Percentiles rank a stretch among this genome's conserved stretches.
Evolutionary conservation across 768 basidiomycete genomes (phyloP).

Genomic region (Tylopilus rubrobrunneus): DNA sequence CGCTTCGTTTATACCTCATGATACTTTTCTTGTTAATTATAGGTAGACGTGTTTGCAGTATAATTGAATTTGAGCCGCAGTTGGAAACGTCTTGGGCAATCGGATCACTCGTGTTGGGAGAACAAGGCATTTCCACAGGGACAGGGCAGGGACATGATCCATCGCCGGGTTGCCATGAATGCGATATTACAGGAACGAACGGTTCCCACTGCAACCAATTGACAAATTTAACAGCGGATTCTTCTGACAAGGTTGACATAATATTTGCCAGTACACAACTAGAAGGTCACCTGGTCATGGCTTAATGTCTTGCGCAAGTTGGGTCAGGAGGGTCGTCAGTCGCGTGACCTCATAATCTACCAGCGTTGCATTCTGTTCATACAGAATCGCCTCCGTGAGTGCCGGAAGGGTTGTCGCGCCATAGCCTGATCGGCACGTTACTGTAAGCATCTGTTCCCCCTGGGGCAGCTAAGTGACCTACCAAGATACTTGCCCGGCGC

Average conservation of each 20-base stretch:
- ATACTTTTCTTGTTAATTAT: conserved; percentile 17
- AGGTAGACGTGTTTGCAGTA: background rate
- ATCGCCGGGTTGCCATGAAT: background rate
- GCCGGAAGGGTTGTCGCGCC: conserved; percentile 84
- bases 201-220: too few species aligned
- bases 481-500: conserved; percentile 86
- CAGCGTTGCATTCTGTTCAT: conserved; percentile 60
- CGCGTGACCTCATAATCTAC: conserved; percentile 59
- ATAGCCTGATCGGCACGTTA: conserved; percentile 46
- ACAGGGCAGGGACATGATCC: too few species aligned
- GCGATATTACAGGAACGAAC: too few species aligned
- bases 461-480: conserved; percentile 29
- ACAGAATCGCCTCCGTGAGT: conserved; percentile 70
- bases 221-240: too few species aligned
- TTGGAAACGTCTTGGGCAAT: background rate
- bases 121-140: too few species aligned
- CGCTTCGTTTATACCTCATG: conserved; percentile 8
- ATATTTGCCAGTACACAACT: too few species aligned
- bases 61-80: conserved; percentile 4
- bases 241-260: too few species aligned
- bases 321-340: conserved; percentile 50
- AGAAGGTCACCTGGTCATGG: conserved; percentile 2
- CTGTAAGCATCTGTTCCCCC: background rate
- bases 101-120: background rate
- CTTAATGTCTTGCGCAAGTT: conserved; percentile 39